Conservation (phyloP, 1,284 basidiomycete genomes). For the Rhizoctonia solani region DNA sequence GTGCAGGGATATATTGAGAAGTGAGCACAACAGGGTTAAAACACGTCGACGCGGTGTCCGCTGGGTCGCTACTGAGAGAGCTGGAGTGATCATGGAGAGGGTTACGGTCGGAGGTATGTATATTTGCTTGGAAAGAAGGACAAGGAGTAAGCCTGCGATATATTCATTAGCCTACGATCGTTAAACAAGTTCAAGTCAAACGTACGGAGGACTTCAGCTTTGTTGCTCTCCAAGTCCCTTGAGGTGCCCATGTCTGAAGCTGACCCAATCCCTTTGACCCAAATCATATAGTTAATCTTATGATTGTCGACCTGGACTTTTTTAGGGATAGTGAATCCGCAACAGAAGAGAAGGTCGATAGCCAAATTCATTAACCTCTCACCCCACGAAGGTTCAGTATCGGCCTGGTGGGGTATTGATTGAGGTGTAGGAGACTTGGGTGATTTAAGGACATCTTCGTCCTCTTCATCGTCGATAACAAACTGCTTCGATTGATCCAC, state of each 20-base stretch:
- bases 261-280: slow-evolving; percentile 89
- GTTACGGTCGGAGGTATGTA: slow-evolving; percentile 74
- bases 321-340: slow-evolving; percentile 84
- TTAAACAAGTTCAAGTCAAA: not conserved
- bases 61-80: slow-evolving; percentile 70
- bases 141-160: slow-evolving; percentile 60
- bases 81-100: slow-evolving; percentile 71
- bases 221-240: slow-evolving; percentile 75
- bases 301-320: slow-evolving; percentile 77
- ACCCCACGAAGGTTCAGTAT: slow-evolving; percentile 68
- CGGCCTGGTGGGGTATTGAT: slow-evolving; percentile 45
- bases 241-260: slow-evolving; percentile 71
- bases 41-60: slow-evolving; percentile 74
- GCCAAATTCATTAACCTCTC: slow-evolving; percentile 78
- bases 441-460: slow-evolving; percentile 41
- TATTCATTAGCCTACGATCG: too few relatives aligned
- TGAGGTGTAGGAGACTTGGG: slow-evolving; percentile 26
- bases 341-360: slow-evolving; percentile 86
- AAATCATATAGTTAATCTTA: slow-evolving; percentile 86
- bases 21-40: slow-evolving; percentile 85
- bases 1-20: slow-evolving; percentile 87
- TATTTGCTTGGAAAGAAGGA: slow-evolving; percentile 85
- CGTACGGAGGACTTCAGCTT: slow-evolving; percentile 78
- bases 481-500: slow-evolving; percentile 25
- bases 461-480: slow-evolving; percentile 43